Percentiles rank a stretch among this genome's conserved stretches.
These are phyloP conservation scores for Rosa lucieae DNA, from an alignment of 306 rosid species.

Conservation along the genomic window DNA sequence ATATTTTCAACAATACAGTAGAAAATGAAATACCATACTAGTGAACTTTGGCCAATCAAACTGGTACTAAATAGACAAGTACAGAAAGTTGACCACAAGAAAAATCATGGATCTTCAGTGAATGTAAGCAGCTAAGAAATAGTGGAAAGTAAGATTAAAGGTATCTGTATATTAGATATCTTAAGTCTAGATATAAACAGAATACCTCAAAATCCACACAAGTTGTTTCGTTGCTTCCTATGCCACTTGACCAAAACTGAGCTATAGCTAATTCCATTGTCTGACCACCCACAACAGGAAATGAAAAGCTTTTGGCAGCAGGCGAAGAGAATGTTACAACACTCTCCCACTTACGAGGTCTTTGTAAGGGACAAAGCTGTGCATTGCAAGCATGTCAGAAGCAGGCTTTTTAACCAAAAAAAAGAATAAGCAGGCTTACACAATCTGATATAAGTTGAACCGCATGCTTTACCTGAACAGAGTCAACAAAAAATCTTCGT, in stretches of 20 bases:
- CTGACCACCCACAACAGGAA: slow-evolving; percentile 84
- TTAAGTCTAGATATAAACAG: slow-evolving; percentile 11
- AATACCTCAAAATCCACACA: slow-evolving; percentile 89
- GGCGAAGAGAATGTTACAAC: slow-evolving; percentile 74
- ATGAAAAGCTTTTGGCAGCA: slow-evolving; percentile 70
- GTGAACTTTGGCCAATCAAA: not conserved
- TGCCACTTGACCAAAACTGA: slow-evolving; percentile 97
- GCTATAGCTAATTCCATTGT: slow-evolving; percentile 85
- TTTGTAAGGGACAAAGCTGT: slow-evolving; percentile 78
- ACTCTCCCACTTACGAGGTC: slow-evolving; percentile 86
- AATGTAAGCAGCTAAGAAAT: not conserved
- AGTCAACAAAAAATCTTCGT: slow-evolving; percentile 75
- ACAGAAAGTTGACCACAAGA: slow-evolving; percentile 4
- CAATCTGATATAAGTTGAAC: slow-evolving; percentile 18
- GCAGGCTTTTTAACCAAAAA: not conserved
- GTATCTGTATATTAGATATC: slow-evolving; percentile 16
- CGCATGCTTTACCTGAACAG: slow-evolving; percentile 73
- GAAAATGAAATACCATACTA: not conserved
- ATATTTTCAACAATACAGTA: not conserved
- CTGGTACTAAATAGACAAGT: not conserved
- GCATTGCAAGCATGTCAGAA: slow-evolving; percentile 41
- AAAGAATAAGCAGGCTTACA: slow-evolving; percentile 14
- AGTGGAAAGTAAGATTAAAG: slow-evolving; percentile 10
- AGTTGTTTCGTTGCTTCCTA: slow-evolving; percentile 78
- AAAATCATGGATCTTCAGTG: slow-evolving; percentile 16